phyloP scores from a whole-genome alignment of 164 flowering plant genomes.

The Warburgia ugandensis region DNA sequence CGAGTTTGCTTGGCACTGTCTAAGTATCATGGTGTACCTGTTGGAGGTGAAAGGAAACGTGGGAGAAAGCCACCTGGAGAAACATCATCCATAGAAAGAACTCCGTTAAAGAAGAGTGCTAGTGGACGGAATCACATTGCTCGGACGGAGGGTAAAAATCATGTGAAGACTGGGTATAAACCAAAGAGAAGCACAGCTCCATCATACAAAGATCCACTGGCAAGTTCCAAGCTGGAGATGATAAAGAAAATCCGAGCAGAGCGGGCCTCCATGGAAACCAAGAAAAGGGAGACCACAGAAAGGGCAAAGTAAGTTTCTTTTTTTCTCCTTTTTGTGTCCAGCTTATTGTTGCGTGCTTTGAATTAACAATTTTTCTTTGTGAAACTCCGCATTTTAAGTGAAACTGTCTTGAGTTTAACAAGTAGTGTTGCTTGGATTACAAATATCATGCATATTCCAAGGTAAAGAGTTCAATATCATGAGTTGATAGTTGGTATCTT shows the following conservation, averaged over 20 bases:
- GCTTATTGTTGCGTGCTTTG: background rate
- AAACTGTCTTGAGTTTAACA: no score
- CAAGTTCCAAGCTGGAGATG: conserved; percentile 75
- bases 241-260: conserved; percentile 76
- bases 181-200: conserved; percentile 34
- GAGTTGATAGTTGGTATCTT: background rate
- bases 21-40: conserved; percentile 52
- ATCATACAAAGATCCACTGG: conserved; percentile 67
- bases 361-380: background rate
- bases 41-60: conserved; percentile 45
- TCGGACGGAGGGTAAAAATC: conserved; percentile 16
- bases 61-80: conserved; percentile 37
- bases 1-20: conserved; percentile 59
- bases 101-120: conserved; percentile 20
- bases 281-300: conserved; percentile 56
- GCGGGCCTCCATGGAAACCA: conserved; percentile 51
- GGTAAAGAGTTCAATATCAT: background rate
- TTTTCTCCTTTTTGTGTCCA: background rate
- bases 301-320: conserved; percentile 64
- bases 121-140: conserved; percentile 6
- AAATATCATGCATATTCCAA: no score
- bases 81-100: conserved; percentile 14
- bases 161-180: conserved; percentile 10
- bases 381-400: background rate
- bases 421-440: no score